phyloP scores from a whole-genome alignment of 805 yeast species.

The Spathaspora gorwiae region DNA sequence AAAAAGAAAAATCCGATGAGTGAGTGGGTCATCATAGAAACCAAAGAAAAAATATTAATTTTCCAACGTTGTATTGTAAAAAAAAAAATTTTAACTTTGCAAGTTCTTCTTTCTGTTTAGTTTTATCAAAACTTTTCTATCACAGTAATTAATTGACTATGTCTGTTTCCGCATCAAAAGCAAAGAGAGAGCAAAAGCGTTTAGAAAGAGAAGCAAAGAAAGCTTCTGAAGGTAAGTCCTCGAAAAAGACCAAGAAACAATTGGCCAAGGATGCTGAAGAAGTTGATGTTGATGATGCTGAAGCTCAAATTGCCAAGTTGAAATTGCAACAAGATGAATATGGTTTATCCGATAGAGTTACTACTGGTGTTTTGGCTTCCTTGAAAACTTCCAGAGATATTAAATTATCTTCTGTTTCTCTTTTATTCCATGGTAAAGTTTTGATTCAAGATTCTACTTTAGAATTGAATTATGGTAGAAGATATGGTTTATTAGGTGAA shows the following conservation, averaged over 20 bases:
- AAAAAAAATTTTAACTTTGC: neutral
- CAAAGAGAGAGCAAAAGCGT: constrained; percentile 97
- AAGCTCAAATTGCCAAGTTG: constrained; percentile 75
- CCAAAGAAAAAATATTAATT: neutral
- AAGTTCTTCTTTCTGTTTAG: neutral
- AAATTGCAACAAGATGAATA: constrained; percentile 91
- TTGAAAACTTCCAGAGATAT: constrained; percentile 89
- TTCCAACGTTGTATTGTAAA: neutral
- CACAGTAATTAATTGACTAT: constrained; percentile 10
- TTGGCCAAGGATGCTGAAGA: constrained; percentile 48
- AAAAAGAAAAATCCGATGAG: neutral
- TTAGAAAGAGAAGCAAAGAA: constrained; percentile 51
- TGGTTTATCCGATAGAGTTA: constrained; percentile 94
- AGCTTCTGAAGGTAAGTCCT: constrained; percentile 62
- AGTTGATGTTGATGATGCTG: constrained; percentile 55
- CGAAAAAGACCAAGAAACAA: constrained; percentile 61
- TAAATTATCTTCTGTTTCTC: constrained; percentile 82
- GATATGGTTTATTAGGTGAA: constrained; percentile 96
- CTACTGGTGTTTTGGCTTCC: constrained; percentile 93
- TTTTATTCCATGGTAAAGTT: constrained; percentile 96
- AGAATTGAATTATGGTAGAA: constrained; percentile 95
- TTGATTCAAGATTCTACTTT: constrained; percentile 85
- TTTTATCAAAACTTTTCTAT: neutral
- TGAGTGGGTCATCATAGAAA: neutral
- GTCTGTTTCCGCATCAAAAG: constrained; percentile 86